Conservation (phyloP, 192 early-diverging fungal species). For the Cetraspora pellucida region DNA sequence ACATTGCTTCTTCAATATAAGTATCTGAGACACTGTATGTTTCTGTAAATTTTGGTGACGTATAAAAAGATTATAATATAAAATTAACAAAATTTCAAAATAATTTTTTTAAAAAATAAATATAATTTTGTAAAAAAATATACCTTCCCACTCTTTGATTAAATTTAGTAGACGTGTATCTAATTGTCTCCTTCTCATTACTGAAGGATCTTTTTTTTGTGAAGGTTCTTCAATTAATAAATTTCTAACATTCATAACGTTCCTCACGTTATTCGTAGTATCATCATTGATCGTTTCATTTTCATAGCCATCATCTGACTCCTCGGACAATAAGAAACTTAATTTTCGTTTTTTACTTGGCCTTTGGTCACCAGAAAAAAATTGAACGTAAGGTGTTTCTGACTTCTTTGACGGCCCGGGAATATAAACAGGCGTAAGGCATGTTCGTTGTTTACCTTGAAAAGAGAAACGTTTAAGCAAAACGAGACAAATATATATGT, state of each 20-base stretch:
- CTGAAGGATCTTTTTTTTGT: neutral
- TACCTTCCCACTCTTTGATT: neutral
- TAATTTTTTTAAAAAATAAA: neutral
- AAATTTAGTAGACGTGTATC: neutral
- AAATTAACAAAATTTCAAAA: neutral
- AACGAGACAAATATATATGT: neutral
- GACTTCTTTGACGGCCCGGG: neutral
- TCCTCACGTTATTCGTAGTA: neutral
- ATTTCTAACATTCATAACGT: constrained; percentile 26
- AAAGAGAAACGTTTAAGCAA: neutral
- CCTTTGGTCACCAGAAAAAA: neutral
- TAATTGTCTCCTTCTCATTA: neutral
- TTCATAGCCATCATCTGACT: neutral
- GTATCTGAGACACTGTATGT: too few species aligned
- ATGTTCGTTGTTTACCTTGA: neutral
- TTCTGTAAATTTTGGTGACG: too few species aligned
- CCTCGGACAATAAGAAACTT: neutral
- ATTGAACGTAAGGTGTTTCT: neutral
- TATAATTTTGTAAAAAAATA: neutral
- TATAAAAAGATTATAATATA: too few species aligned
- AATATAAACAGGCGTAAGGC: neutral
- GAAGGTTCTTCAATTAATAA: constrained; percentile 12
- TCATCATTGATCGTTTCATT: neutral
- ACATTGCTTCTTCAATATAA: too few species aligned
- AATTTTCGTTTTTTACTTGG: neutral